Evolutionary conservation across 2,329 filamentous ascomycete genomes (phyloP), one percentile per base, ranked within the genome.

Genomic region (Waltergamsia citrina): DNA sequence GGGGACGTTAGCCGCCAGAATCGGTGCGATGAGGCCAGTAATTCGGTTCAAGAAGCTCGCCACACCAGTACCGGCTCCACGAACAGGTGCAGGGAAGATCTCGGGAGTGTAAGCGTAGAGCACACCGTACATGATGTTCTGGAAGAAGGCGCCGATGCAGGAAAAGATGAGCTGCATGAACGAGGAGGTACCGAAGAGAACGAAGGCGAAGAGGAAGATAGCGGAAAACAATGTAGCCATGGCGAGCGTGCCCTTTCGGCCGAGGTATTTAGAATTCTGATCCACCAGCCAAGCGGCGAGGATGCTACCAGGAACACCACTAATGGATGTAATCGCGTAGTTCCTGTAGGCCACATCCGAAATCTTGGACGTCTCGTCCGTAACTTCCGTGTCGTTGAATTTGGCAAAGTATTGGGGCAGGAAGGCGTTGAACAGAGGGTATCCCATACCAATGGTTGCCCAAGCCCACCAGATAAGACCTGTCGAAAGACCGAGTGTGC

Each of bases 351-450:
- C 73, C 16, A 62, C 60, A 39, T 54, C 51, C 4, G 65, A 63
- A 35, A 69, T 62, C 18, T 50, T 43, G 17, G 53, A 48, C 8
- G 50, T 52, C 31, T 59, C 50, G 20, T 51, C 51, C 11, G 51
- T 44, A 11, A 51, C 34, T n/a, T 37, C 41, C 4, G 43, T 41
- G 15, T 42, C 50, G 14, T 43, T 63, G 36, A 76, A 71, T 23
- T 49, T 55, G 17, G 78, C 73, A 38, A 93, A 74, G 50, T 92
- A 92, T 45, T 92, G 83, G 1, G 86, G 86, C n/a, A 94, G 68
- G 59, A 93, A 93, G 34, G 83, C 81, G 55, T 92, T 92, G 70
- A 90, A 94, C 2, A 94, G 71, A 1, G 85, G 85, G 49, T 90
- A 93, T 3, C 79, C 85, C 75, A 93, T 82, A 39, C 85, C 85